Evolutionary conservation across 768 basidiomycete species (phyloP), one percentile per base, ranked within the genome.

Genomic region (Nevesoporus exiguus): DNA sequence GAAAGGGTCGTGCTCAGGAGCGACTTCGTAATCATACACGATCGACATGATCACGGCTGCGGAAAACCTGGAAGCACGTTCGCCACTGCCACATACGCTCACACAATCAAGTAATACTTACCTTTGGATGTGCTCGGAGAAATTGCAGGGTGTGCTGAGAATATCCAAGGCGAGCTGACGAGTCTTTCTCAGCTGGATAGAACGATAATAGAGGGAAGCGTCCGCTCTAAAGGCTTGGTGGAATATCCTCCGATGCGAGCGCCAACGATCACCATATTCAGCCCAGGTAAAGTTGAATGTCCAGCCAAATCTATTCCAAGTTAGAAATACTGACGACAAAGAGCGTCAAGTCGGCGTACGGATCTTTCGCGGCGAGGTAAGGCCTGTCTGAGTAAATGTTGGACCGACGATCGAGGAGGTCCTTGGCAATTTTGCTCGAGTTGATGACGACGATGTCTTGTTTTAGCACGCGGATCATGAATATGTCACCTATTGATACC

Each of bases 41-140:
- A 78, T 64, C 17, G 71, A 68, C 51, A 78, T 62, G 39, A 76
- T 66, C 2, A 76, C 67, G 1, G 73, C 64, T 14, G 73, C 68
- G 7, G 73, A 63, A 37, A 66, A 60, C 49, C 74, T 74, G 34
- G 6, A 44, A 6, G 4, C 36, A n/a, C n/a, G n/a, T n/a, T n/a
- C 27, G 1, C 7, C 3, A 7, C 57, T 31, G 7, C 40, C 30
- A 41, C 6, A 6, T 5, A 33, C 1, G 15, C 19, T 19, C 11
- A 2, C 19, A 42, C 11, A 0, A 19, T 2, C 2, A 3, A 29
- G 15, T 3, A 2, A 43, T n/a, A 21, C 51, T 41, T 15, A 25
- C 66, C 51, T 55, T 17, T 61, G 44, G 11, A 61, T 31, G 13
- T 56, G 55, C 5, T 7, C 36, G 9, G 22, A 14, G 24, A 37